Conservation (phyloP, 495 filamentous ascomycete genomes). For the Talaromyces liani region DNA sequence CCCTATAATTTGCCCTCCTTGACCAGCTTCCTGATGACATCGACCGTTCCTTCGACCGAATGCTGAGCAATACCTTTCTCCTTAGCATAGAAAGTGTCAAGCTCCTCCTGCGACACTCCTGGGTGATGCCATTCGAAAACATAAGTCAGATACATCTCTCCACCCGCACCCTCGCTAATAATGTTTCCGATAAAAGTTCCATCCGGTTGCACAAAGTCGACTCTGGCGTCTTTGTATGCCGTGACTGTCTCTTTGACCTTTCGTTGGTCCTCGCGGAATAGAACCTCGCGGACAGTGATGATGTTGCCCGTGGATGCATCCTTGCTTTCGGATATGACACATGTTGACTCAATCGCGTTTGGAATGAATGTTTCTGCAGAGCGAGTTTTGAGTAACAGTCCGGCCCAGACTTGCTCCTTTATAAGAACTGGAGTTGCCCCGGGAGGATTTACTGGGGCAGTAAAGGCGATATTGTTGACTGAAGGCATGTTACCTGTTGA, state of each 20-base stretch:
- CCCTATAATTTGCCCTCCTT: constrained; percentile 20
- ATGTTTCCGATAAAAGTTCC: constrained; percentile 40
- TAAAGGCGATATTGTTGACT: constrained; percentile 41
- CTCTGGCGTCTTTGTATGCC: constrained; percentile 16
- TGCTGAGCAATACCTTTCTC: constrained; percentile 21
- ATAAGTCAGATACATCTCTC: constrained; percentile 46
- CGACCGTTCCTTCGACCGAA: constrained; percentile 31
- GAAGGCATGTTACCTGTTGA: constrained; percentile 13
- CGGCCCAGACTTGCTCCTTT: constrained; percentile 41
- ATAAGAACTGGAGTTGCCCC: constrained; percentile 32
- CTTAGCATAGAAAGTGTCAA: constrained; percentile 20
- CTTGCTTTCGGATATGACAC: constrained; percentile 27
- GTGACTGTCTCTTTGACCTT: constrained; percentile 20
- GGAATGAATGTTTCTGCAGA: constrained; percentile 44
- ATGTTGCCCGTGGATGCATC: constrained; percentile 23
- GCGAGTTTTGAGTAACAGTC: constrained; percentile 41
- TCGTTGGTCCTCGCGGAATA: constrained; percentile 17
- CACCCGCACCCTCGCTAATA: constrained; percentile 35
- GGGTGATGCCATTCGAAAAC: constrained; percentile 45
- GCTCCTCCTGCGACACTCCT: constrained; percentile 23
- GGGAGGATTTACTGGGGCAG: constrained; percentile 43
- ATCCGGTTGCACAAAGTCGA: constrained; percentile 28
- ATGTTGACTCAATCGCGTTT: constrained; percentile 34
- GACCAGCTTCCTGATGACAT: constrained; percentile 25
- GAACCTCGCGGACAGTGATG: constrained; percentile 19